Percentiles rank a stretch among this genome's conserved stretches.
Evolutionary conservation across 1,139 yeast genomes (phyloP).

Genomic region (Blastobotrys indianensis): DNA sequence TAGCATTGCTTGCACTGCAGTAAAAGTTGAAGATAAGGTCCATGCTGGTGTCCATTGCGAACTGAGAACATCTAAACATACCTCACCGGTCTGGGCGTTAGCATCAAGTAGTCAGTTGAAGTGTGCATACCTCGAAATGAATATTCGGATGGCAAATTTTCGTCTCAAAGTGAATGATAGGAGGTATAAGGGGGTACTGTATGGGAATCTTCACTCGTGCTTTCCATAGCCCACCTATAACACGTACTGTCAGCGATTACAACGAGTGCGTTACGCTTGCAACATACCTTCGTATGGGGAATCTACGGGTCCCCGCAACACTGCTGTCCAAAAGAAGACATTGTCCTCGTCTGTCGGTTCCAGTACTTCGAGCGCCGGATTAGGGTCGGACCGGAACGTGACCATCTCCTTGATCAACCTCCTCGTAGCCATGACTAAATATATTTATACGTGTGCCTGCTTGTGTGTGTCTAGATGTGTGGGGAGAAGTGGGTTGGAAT

Average conservation of each 20-base stretch:
- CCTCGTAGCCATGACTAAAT: conserved; percentile 20
- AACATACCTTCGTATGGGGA: conserved; percentile 39
- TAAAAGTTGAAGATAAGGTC: conserved; percentile 64
- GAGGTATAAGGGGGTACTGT: conserved; percentile 68
- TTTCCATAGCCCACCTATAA: conserved; percentile 49
- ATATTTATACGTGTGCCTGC: no score
- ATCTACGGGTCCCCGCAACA: conserved; percentile 51
- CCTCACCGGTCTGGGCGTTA: conserved; percentile 53
- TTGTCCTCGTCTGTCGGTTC: conserved; percentile 46
- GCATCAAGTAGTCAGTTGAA: conserved; percentile 1
- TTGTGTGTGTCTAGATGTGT: background rate
- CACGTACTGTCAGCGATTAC: background rate
- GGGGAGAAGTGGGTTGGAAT: no score
- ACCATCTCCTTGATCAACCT: conserved; percentile 45
- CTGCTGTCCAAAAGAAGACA: conserved; percentile 55
- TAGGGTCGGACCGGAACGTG: conserved; percentile 35
- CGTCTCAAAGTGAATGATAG: conserved; percentile 48
- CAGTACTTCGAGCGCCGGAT: conserved; percentile 34
- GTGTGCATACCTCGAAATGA: conserved; percentile 38
- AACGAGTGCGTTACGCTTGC: background rate
- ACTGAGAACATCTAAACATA: conserved; percentile 75
- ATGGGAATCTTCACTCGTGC: conserved; percentile 47
- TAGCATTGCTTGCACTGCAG: conserved; percentile 64
- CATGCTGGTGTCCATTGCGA: conserved; percentile 85
- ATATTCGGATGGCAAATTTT: conserved; percentile 75